Conservation (phyloP, 2,329 filamentous ascomycete species). For the Diaporthe batatas region DNA sequence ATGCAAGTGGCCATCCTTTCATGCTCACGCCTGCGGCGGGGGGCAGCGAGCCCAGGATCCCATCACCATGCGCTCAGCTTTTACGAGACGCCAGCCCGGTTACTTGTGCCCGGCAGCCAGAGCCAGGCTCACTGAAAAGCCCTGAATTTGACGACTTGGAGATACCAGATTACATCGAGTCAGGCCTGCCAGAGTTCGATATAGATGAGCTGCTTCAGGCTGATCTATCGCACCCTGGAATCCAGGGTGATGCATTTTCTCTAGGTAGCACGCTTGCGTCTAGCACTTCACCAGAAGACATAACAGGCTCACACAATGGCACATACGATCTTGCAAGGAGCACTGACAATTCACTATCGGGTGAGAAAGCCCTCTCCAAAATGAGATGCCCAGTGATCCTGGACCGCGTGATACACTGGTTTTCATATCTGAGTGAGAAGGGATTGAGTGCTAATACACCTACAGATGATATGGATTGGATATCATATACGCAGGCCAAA, state of each 20-base stretch:
- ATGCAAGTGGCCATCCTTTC: background rate
- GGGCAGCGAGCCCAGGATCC: background rate
- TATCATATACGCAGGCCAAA: background rate
- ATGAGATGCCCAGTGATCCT: background rate
- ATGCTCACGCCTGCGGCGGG: too few relatives aligned
- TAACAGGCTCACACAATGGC: background rate
- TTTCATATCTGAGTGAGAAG: background rate
- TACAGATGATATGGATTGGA: slow-evolving; percentile 5
- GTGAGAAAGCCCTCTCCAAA: background rate
- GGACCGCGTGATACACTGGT: background rate
- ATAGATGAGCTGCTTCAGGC: slow-evolving; percentile 13
- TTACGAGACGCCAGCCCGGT: too few relatives aligned
- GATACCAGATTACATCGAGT: slow-evolving; percentile 17
- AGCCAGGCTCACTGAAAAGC: background rate
- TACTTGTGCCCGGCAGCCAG: background rate
- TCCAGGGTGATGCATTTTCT: background rate
- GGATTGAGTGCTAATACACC: background rate
- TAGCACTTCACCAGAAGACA: slow-evolving; percentile 4
- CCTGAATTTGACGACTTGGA: background rate
- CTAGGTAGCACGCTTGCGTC: background rate
- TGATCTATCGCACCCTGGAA: background rate
- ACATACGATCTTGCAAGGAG: background rate
- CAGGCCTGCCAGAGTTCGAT: slow-evolving; percentile 3
- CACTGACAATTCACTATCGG: background rate
- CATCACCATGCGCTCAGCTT: background rate